These are phyloP conservation scores for Protomyces arabidopsidicola DNA, from an alignment of 1,139 yeast species.

Conservation along the genomic window DNA sequence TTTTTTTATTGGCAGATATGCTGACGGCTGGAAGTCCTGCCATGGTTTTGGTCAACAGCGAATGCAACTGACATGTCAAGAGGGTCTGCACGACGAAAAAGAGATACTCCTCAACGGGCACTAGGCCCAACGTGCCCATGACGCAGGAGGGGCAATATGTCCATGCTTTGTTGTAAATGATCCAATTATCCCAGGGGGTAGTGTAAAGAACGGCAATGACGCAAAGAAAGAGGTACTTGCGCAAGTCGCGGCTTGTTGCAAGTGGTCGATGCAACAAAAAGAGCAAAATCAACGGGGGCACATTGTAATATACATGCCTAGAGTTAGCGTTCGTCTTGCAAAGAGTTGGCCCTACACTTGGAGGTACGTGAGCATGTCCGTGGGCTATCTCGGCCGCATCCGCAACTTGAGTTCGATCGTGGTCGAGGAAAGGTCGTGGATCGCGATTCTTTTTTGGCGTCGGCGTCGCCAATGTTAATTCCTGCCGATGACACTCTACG, in stretches of 20 bases:
- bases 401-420: too few relatives aligned
- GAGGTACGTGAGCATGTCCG: constrained; percentile 18
- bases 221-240: constrained; percentile 17
- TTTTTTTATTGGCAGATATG: background rate
- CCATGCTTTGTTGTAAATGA: constrained; percentile 27
- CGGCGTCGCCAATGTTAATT: too few relatives aligned
- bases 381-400: background rate
- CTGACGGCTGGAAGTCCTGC: constrained; percentile 18
- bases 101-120: constrained; percentile 26
- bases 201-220: constrained; percentile 27
- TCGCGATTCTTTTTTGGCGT: too few relatives aligned
- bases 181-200: constrained; percentile 28
- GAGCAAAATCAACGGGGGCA: constrained; percentile 21
- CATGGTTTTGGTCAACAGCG: constrained; percentile 5
- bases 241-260: constrained; percentile 8
- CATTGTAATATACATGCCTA: constrained; percentile 15
- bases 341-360: background rate
- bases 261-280: constrained; percentile 18
- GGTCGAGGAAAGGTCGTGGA: too few relatives aligned
- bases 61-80: constrained; percentile 10
- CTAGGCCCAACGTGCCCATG: constrained; percentile 22
- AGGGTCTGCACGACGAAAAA: constrained; percentile 26
- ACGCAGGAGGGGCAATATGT: constrained; percentile 25
- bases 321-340: background rate
- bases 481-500: too few relatives aligned